A percentile compares a stretch with the other conserved stretches of the same genome.
Conservation (phyloP, 192 early-diverging fungal genomes). For the Linnemannia exigua region DNA sequence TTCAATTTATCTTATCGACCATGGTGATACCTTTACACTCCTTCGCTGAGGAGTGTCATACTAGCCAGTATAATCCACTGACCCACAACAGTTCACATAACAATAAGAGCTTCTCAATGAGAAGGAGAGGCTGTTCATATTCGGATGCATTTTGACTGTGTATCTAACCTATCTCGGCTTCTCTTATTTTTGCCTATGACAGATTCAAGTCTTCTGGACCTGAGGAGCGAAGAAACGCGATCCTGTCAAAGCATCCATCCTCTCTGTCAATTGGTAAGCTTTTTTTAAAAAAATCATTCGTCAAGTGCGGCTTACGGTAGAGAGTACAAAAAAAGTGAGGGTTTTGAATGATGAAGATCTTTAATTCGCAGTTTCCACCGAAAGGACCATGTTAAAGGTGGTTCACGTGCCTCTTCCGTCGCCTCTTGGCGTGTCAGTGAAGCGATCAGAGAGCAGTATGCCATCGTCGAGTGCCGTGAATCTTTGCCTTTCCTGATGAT, state of each 20-base stretch:
- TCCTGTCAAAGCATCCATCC: neutral
- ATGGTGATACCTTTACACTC: constrained; percentile 57
- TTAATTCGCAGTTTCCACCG: constrained; percentile 61
- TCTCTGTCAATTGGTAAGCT: constrained; percentile 10
- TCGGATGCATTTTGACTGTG: neutral
- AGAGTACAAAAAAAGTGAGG: neutral
- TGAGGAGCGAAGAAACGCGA: neutral
- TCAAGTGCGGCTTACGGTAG: neutral
- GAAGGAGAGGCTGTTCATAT: no score
- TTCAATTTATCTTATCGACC: constrained; percentile 60
- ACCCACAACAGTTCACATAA: constrained; percentile 32
- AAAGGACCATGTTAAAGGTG: constrained; percentile 58
- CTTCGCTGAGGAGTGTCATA: constrained; percentile 62
- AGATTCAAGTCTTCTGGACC: neutral
- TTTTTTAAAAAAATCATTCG: neutral
- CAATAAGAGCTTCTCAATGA: neutral
- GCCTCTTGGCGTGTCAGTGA: constrained; percentile 32
- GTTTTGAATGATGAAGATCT: constrained; percentile 50
- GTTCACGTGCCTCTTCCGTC: constrained; percentile 33
- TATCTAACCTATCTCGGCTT: neutral
- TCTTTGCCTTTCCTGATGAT: constrained; percentile 47
- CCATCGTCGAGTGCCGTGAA: constrained; percentile 56
- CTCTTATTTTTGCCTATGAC: neutral
- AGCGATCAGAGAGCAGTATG: constrained; percentile 61
- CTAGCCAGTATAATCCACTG: constrained; percentile 61